phyloP scores from a whole-genome alignment of 1,139 yeast genomes.

The Yamadazyma triangularis region DNA sequence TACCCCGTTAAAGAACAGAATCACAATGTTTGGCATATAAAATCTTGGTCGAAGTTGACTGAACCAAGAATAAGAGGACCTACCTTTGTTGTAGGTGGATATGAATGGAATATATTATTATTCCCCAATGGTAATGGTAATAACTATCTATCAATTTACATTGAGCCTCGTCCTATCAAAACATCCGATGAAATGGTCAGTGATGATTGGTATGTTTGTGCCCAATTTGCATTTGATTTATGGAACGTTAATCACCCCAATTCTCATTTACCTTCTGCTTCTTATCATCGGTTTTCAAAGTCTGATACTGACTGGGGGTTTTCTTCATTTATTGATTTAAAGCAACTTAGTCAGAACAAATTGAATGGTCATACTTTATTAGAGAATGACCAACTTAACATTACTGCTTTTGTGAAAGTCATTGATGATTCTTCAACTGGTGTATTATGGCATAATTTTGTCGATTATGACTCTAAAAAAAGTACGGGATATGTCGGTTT shows the following conservation, averaged over 20 bases:
- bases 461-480: slow-evolving; percentile 81
- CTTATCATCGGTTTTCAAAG: slow-evolving; percentile 74
- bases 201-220: slow-evolving; percentile 87
- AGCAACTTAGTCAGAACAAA: slow-evolving; percentile 28
- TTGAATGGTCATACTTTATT: slow-evolving; percentile 30
- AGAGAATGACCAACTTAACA: slow-evolving; percentile 55
- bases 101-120: slow-evolving; percentile 67
- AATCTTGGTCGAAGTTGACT: slow-evolving; percentile 54
- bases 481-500: slow-evolving; percentile 90
- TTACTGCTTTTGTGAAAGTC: slow-evolving; percentile 73
- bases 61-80: slow-evolving; percentile 50
- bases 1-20: slow-evolving; percentile 38
- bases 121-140: slow-evolving; percentile 72
- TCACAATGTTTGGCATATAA: slow-evolving; percentile 70
- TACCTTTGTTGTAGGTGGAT: slow-evolving; percentile 60
- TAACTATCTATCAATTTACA: slow-evolving; percentile 51
- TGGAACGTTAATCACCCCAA: slow-evolving; percentile 77
- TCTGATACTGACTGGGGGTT: slow-evolving; percentile 96
- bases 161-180: slow-evolving; percentile 53
- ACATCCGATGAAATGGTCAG: slow-evolving; percentile 26
- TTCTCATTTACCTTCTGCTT: slow-evolving; percentile 57
- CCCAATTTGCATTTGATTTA: slow-evolving; percentile 80
- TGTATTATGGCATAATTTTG: slow-evolving; percentile 85
- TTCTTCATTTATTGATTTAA: slow-evolving; percentile 63
- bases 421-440: slow-evolving; percentile 87